Evolutionary conservation across 164 flowering plant species (phyloP), one percentile per base, ranked within the genome.

Genomic region (Vitis rupestris): DNA sequence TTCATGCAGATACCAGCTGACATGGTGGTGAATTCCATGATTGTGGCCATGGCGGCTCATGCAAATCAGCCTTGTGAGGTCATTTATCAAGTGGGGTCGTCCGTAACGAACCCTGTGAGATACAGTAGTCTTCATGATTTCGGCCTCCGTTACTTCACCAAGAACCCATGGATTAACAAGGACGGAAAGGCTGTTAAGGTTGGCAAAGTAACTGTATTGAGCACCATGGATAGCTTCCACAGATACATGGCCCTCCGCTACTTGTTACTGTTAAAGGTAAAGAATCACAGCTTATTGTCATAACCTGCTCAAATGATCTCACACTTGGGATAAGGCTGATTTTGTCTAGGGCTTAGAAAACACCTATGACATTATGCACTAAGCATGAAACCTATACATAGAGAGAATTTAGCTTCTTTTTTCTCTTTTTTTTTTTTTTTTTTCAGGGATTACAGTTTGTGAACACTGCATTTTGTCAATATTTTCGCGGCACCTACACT

Each of bases 21-120:
- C 61, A 87, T 90, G 91, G 98, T 91, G 69, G 91, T 86, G 70
- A 93, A 93, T 80, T 79, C 94, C 1, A 86, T 88, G 50, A 72
- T 93, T 0, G 85, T 76, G 30, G 80, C 92, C 0, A 88, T 87
- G 80, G 84, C 64, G 3, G 82, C 75, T 49, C 88, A 89, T 76
- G 82, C 82, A 14, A 69, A 78, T 56, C 68, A 83, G 37, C 74
- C 77, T 1, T 23, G 61, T 1, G 58, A 69, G 23, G 50, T 47
- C 11, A 80, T 89, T 3, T 89, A 88, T 70, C 98, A 91, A 8
- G 74, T 93, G 2, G 87, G 94, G 0, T 88, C 97, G 0, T 90
- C 98, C 0, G 15, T 64, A 8, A 75, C 74, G 67, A 86, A 87
- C n/a, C 91, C 94, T 1, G 4, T 83, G 1, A 74, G 14, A 9